Evolutionary conservation across 2,329 filamentous ascomycete genomes (phyloP).

Genomic region (Gliomastix tumulicola): DNA sequence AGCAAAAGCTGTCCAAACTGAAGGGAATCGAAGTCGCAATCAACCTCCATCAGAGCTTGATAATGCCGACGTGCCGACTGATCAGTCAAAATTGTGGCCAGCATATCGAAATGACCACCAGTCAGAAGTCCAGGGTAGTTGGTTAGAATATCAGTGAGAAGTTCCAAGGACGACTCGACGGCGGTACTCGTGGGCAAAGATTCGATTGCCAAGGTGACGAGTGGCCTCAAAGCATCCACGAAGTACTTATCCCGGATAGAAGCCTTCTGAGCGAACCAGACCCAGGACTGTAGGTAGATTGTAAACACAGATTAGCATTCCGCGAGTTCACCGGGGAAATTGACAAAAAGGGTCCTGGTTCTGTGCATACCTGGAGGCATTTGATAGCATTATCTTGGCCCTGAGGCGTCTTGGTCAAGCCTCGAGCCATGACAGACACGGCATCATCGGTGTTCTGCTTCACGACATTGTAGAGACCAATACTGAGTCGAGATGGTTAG

Average conservation of each 20-base stretch:
- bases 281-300: conserved; percentile 69
- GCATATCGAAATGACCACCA: conserved; percentile 45
- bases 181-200: conserved; percentile 52
- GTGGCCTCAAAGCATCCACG: conserved; percentile 48
- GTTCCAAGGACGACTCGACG: conserved; percentile 54
- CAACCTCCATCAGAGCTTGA: conserved; percentile 45
- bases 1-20: conserved; percentile 62
- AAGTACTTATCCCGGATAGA: conserved; percentile 51
- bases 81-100: conserved; percentile 54
- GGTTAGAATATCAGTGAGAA: conserved; percentile 57
- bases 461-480: conserved; percentile 29
- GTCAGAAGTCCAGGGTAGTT: conserved; percentile 60
- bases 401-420: conserved; percentile 22
- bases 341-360: no score
- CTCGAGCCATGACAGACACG: conserved; percentile 28
- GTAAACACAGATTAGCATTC: no score
- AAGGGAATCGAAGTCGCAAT: conserved; percentile 57
- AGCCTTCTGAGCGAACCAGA: conserved; percentile 63
- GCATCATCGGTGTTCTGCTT: conserved; percentile 32
- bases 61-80: conserved; percentile 53
- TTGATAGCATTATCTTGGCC: conserved; percentile 49
- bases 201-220: conserved; percentile 53
- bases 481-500: conserved; percentile 19
- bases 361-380: conserved; percentile 56
- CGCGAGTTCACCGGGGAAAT: no score